Evolutionary conservation across 2,329 filamentous ascomycete genomes (phyloP).

Genomic region (Peltaster fructicola): DNA sequence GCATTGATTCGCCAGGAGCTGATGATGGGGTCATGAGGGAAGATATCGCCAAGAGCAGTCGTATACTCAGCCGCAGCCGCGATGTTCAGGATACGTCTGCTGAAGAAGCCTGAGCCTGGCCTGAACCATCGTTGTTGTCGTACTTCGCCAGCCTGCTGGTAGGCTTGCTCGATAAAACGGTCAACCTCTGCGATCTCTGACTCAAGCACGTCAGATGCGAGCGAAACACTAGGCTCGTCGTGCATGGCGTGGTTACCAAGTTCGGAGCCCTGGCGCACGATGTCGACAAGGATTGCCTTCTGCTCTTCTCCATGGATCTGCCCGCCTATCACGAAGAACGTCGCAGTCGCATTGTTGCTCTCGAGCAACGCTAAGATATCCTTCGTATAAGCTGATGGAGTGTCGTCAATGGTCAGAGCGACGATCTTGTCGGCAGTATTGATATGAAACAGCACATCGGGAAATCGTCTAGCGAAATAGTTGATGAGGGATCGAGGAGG

Average conservation of each 20-base stretch:
- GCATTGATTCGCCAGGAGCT: conserved; percentile 52
- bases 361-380: conserved; percentile 53
- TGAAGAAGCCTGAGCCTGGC: conserved; percentile 75
- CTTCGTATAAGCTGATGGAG: conserved; percentile 53
- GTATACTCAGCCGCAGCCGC: conserved; percentile 46
- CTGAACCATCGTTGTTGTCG: conserved; percentile 53
- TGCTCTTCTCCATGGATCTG: conserved; percentile 45
- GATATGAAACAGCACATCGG: conserved; percentile 63
- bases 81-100: conserved; percentile 44
- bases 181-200: conserved; percentile 50
- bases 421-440: conserved; percentile 44
- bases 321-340: conserved; percentile 75
- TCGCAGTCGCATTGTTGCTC: conserved; percentile 50
- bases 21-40: conserved; percentile 85
- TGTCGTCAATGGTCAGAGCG: conserved; percentile 76
- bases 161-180: conserved; percentile 38
- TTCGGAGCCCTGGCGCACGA: conserved; percentile 37
- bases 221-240: conserved; percentile 54
- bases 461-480: conserved; percentile 54
- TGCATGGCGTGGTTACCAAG: conserved; percentile 80
- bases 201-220: conserved; percentile 42
- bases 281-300: conserved; percentile 30
- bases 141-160: conserved; percentile 23
- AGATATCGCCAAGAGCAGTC: conserved; percentile 67
- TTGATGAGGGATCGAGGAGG: conserved; percentile 54